Evolutionary conservation across 192 early-diverging fungal genomes (phyloP).

Genomic region (Backusella circina): DNA sequence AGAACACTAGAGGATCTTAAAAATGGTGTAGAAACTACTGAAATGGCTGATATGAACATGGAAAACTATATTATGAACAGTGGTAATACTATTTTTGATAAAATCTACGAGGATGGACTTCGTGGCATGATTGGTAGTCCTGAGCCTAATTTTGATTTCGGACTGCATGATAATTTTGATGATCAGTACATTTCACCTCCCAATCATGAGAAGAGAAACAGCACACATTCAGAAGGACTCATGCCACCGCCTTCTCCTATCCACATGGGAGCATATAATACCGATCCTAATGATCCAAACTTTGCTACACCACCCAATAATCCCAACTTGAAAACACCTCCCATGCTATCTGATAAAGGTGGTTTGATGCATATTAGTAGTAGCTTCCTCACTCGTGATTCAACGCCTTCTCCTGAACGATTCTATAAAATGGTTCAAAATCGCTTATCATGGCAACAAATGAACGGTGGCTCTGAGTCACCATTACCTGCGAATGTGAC

Average conservation of each 20-base stretch:
- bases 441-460: slow-evolving; percentile 26
- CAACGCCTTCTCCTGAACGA: slow-evolving; percentile 31
- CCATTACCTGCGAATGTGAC: slow-evolving; percentile 20
- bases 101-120: slow-evolving; percentile 38
- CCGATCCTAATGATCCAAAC: background rate
- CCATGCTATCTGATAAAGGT: slow-evolving; percentile 6
- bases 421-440: slow-evolving; percentile 36
- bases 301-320: background rate
- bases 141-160: slow-evolving; percentile 13
- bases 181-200: background rate
- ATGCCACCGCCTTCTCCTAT: slow-evolving; percentile 6
- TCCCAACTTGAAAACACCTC: background rate
- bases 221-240: background rate
- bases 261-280: background rate
- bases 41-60: slow-evolving; percentile 20
- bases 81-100: slow-evolving; percentile 38
- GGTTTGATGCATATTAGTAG: background rate
- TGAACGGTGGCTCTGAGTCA: slow-evolving; percentile 8
- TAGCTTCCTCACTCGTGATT: slow-evolving; percentile 11
- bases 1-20: slow-evolving; percentile 16
- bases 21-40: background rate
- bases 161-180: background rate
- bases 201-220: background rate
- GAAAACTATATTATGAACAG: slow-evolving; percentile 32
- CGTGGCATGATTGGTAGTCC: slow-evolving; percentile 31